These are phyloP conservation scores for Coemansia sp. DNA, from an alignment of 192 early-diverging fungal species.

Conservation along the genomic window DNA sequence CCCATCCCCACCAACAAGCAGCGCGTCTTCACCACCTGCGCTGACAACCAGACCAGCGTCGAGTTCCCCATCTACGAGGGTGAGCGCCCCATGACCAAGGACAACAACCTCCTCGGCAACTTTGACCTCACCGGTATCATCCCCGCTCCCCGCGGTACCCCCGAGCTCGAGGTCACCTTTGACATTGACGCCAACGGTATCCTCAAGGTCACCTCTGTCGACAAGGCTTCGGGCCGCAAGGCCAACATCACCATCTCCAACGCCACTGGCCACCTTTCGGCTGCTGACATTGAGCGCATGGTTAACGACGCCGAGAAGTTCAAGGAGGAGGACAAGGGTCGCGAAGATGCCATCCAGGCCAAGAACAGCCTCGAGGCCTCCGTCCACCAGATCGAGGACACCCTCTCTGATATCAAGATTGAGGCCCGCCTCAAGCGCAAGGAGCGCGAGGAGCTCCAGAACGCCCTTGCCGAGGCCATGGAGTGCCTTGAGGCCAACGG, in stretches of 20 bases:
- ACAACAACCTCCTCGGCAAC: slow-evolving; percentile 89
- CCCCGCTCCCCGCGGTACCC: slow-evolving; percentile 75
- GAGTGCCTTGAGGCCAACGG: slow-evolving; percentile 69
- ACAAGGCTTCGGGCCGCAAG: slow-evolving; percentile 90
- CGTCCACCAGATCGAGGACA: slow-evolving; percentile 73
- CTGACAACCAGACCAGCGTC: slow-evolving; percentile 83
- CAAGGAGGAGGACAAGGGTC: slow-evolving; percentile 75
- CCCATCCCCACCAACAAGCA: slow-evolving; percentile 80
- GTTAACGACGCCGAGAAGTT: slow-evolving; percentile 88
- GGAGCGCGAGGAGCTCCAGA: slow-evolving; percentile 73
- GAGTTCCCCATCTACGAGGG: slow-evolving; percentile 87
- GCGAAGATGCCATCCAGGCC: slow-evolving; percentile 75
- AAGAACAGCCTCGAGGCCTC: slow-evolving; percentile 81
- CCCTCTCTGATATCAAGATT: slow-evolving; percentile 70
- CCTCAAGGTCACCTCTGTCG: slow-evolving; percentile 87
- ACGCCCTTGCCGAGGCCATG: slow-evolving; percentile 76
- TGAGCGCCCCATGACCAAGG: slow-evolving; percentile 85
- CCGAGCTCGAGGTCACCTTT: slow-evolving; percentile 82
- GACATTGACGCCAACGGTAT: slow-evolving; percentile 89
- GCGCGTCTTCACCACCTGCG: slow-evolving; percentile 81
- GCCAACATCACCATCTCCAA: slow-evolving; percentile 95
- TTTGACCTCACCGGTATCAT: slow-evolving; percentile 81
- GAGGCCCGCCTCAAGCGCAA: slow-evolving; percentile 71
- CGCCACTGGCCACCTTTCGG: slow-evolving; percentile 87
- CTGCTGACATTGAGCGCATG: slow-evolving; percentile 94